Base-by-base conservation (phyloP, 2,329 filamentous ascomycete species). In the Gnomoniopsis sp. region DNA sequence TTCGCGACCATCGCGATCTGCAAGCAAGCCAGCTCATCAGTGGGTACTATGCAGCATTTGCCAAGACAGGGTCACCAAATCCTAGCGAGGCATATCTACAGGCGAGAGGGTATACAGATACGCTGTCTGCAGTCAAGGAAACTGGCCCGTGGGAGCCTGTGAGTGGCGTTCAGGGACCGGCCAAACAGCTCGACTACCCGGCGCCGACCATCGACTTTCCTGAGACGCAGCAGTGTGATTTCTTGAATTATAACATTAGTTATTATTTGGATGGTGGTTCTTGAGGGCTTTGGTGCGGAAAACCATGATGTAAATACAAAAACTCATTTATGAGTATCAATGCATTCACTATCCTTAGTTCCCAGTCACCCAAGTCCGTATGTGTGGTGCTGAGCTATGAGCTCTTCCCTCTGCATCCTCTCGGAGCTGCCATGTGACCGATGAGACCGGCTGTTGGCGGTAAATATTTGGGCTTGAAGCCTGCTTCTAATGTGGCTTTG, bases 11-110 rank as follows among this genome's bases (percentile, higher is more conserved):
- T 23, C 48, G 58, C 23, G 58, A 60, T 15, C 58, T 57, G 43
- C 49, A 49, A 44, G 58, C 58, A 7, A 60, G 58, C 26, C 58
- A 57, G 53, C 58, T 60, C 21, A 53, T 60, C 43, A 60, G 58
- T 34, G 58, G 58, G 10, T 60, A 60, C 44, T 60, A 53, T n/a
- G 53, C 58, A 8, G 53, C 58, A 8, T 60, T 60, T 26, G 44
- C 49, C 3, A 55, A 48, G 49, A 60, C 41, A 1, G 58, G 58
- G 14, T 53, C 53, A 7, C 58, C 53, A 43, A 60, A 60, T 30
- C 58, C 58, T 26, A 33, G 44, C 1, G 49, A 57, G 36, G 43
- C 43, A 14, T 60, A 60, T 26, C 17, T 60, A 36, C 21, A 22
- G 36, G 53, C 44, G 17, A 49, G 58, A 6, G 53, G 53, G 19